phyloP scores from a whole-genome alignment of 306 rosid genomes.

The Alnus rubra region DNA sequence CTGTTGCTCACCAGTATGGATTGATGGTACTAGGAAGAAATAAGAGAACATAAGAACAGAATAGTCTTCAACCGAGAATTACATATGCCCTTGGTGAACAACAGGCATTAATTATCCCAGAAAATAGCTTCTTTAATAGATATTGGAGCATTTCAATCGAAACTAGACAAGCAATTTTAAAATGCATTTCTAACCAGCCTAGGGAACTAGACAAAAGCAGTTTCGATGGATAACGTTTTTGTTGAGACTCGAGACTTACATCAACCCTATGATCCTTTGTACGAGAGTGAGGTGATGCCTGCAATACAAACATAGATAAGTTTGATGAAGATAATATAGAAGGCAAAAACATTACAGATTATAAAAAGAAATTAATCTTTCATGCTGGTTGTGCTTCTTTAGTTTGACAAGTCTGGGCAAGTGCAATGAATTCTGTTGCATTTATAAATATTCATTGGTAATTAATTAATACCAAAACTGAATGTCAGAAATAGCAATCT shows the following conservation, averaged over 20 bases:
- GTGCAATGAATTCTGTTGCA: background rate
- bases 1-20: background rate
- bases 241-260: conserved; percentile 45
- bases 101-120: background rate
- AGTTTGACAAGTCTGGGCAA: background rate
- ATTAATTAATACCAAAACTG: background rate
- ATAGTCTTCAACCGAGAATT: no score
- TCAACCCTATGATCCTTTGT: conserved; percentile 61
- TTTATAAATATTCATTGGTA: background rate
- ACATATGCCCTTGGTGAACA: background rate
- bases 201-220: background rate
- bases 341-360: background rate
- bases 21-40: no score
- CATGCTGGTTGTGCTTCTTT: background rate
- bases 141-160: background rate
- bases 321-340: conserved; percentile 23
- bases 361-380: conserved; percentile 6
- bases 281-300: conserved; percentile 46
- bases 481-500: background rate
- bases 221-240: background rate
- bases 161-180: background rate
- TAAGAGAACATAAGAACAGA: no score
- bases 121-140: background rate
- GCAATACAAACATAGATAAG: conserved; percentile 31
- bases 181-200: background rate